Base-by-base conservation (phyloP, 805 yeast genomes). In the Wickerhamomyces silvicola region DNA sequence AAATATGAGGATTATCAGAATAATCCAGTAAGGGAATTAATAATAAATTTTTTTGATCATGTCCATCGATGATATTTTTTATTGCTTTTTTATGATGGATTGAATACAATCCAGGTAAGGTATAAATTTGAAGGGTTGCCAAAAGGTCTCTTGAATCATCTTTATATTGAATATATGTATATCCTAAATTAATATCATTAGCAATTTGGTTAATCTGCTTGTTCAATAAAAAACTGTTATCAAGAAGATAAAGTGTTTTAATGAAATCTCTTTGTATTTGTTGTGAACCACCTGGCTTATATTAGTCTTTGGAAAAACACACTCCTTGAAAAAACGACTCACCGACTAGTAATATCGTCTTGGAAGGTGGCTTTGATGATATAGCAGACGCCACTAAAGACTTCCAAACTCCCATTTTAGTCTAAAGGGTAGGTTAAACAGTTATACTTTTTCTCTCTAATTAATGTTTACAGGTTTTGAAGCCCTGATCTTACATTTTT, bases 361-460 rank as follows among this genome's bases (percentile, higher is more conserved):
- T 32, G 2, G 27, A 22, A 3, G 32, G 20, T 3, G 36, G 19
- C 7, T 17, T 15, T 2, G 19, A 16, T 4, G 28, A 27, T 16
- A 20, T 19, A 1, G 30, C 31, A 9, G 45, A 24, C n/a, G 20
- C 31, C 23, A 42, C n/a, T 10, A 43, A 14, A 4, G 39, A 38
- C 11, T 30, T 31, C 46, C 46, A 43, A 9, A 39, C 38, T 13
- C 43, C 41, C 45, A 43, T 43, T 15, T 9, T n/a, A n/a, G n/a
- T n/a, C n/a, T n/a, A n/a, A n/a, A n/a, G n/a, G n/a, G n/a, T n/a
- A n/a, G n/a, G n/a, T n/a, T n/a, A n/a, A n/a, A n/a, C n/a, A n/a
- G n/a, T n/a, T n/a, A n/a, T n/a, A n/a, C n/a, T n/a, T n/a, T n/a
- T n/a, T n/a, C n/a, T n/a, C n/a, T n/a, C n/a, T n/a, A n/a, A n/a